These are phyloP conservation scores for Colletotrichum godetiae DNA, from an alignment of 2,329 filamentous ascomycete genomes.

Conservation along the genomic window DNA sequence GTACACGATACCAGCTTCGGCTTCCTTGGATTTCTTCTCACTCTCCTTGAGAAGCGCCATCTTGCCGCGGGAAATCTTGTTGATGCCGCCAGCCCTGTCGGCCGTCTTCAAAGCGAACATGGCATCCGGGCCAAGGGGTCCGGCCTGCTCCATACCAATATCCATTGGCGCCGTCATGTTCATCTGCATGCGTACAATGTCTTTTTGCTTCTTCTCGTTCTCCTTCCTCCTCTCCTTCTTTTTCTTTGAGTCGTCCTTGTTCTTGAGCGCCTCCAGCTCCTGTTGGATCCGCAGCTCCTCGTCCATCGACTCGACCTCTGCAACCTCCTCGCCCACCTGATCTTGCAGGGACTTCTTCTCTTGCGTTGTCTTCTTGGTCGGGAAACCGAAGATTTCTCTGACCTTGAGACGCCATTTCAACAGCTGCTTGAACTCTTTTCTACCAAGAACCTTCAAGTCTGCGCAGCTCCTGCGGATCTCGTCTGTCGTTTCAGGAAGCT, in stretches of 20 bases:
- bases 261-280: slow-evolving; percentile 84
- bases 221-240: slow-evolving; percentile 87
- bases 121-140: slow-evolving; percentile 80
- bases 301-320: slow-evolving; percentile 89
- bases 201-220: slow-evolving; percentile 94
- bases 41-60: slow-evolving; percentile 77
- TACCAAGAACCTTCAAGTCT: slow-evolving; percentile 89
- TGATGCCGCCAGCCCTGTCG: slow-evolving; percentile 78
- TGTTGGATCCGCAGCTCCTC: slow-evolving; percentile 93
- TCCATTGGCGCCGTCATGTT: slow-evolving; percentile 97
- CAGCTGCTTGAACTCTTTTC: slow-evolving; percentile 93
- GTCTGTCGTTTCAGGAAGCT: slow-evolving; percentile 85
- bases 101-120: slow-evolving; percentile 89
- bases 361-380: slow-evolving; percentile 73
- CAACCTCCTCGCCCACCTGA: slow-evolving; percentile 74
- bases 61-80: slow-evolving; percentile 78
- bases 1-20: slow-evolving; percentile 66
- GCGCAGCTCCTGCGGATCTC: slow-evolving; percentile 83
- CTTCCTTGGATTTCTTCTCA: slow-evolving; percentile 59
- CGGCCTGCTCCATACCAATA: slow-evolving; percentile 89
- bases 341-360: slow-evolving; percentile 46
- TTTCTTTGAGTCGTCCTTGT: slow-evolving; percentile 79
- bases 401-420: slow-evolving; percentile 91
- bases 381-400: slow-evolving; percentile 89
- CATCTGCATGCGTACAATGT: slow-evolving; percentile 96